Evolutionary conservation across 148 eudicot genomes (phyloP).

Genomic region (Linanthus parryae): DNA sequence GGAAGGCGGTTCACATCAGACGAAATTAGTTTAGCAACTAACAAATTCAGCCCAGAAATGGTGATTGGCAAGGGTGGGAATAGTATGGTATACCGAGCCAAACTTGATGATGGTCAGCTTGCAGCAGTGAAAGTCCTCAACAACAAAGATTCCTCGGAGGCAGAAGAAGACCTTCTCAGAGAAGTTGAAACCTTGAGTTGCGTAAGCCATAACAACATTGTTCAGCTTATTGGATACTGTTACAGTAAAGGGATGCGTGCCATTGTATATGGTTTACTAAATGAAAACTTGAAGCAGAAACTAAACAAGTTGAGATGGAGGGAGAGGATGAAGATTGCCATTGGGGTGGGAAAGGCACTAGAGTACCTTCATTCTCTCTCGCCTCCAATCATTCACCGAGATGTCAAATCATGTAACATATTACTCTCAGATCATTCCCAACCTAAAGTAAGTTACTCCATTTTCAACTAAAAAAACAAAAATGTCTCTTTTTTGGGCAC

Average conservation of each 20-base stretch:
- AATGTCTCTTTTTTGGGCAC: too few species aligned
- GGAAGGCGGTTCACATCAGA: constrained; percentile 12
- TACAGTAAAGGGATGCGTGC: constrained; percentile 20
- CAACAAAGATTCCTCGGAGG: constrained; percentile 3
- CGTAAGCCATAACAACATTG: constrained; percentile 21
- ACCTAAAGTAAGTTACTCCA: too few species aligned
- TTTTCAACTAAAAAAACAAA: too few species aligned
- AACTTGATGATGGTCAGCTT: constrained; percentile 11
- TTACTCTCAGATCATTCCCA: too few species aligned
- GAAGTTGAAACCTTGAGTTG: constrained; percentile 27
- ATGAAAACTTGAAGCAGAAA: constrained; percentile 18
- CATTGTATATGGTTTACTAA: constrained; percentile 19
- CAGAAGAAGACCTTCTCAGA: constrained; percentile 15
- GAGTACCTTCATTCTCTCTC: too few species aligned
- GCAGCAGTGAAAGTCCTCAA: constrained; percentile 29
- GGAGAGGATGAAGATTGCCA: constrained; percentile 25
- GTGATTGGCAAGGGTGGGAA: constrained; percentile 25
- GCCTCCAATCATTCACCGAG: too few species aligned
- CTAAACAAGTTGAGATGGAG: constrained; percentile 19
- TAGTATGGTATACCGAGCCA: constrained; percentile 20
- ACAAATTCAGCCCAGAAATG: constrained; percentile 17
- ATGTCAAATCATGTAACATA: too few species aligned
- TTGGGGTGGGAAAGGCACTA: too few species aligned
- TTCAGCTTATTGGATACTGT: constrained; percentile 25
- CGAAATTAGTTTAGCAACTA: constrained; percentile 18